Base-by-base conservation (phyloP, 148 eudicot species). In the Rhododendron mucronatum region DNA sequence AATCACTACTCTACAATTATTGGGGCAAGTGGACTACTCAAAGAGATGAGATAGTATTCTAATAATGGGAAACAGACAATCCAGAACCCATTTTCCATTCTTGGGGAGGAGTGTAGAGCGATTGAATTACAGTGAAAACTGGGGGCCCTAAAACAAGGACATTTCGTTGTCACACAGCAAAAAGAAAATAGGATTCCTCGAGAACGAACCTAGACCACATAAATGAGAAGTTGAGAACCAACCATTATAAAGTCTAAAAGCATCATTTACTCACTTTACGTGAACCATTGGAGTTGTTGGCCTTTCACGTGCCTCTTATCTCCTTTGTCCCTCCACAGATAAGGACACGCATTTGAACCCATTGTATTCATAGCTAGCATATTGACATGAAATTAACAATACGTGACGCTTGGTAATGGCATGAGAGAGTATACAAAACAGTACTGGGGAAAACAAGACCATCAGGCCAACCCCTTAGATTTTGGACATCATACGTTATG, bases 281-380 rank as follows among this genome's bases (percentile, higher is more conserved):
- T 21, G 30, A 3, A 18, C 82, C 61, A 16, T 33, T 51, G 6
- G 67, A 9, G 14, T 80, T 80, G 83, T 80, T 80, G 83, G 44
- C 83, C 53, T 80, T 50, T 51, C 83, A 30, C 18, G 83, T 33
- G 67, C n/a, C 26, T 33, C 83, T 80, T 53, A 15, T 80, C 83
- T 50, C 65, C 44, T 80, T 7, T 10, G 83, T 51, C 82, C 82
- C 63, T 28, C 10, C 39, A 7, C 1, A 6, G 41, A 80, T 16
- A 30, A 51, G 63, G 82, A 80, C 63, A 12, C 21, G 57, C 20
- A 3, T 26, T 48, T 12, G 16, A 2, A 50, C 16, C 55, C 6
- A 59, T 59, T 59, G 65, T 3, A 53, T 3, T 80, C 33, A 2
- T 3, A 1, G 8, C 21, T 28, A 80, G n/a, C n/a, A 0, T 48